Evolutionary conservation across 306 rosid genomes (phyloP).

Genomic region (Luffa aegyptiaca): DNA sequence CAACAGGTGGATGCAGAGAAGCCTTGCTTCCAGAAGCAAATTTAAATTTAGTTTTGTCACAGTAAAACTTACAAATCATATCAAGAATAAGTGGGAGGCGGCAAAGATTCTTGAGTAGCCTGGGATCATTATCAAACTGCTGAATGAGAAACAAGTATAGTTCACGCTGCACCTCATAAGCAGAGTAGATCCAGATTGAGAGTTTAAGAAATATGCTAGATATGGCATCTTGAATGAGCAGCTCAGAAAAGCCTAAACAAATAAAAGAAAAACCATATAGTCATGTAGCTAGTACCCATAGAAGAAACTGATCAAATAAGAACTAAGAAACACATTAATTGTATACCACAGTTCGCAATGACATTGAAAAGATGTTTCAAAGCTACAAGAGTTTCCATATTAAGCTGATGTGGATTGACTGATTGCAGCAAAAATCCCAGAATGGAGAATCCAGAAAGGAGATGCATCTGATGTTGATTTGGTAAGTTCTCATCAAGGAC

Average conservation of each 20-base stretch:
- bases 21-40: slow-evolving; percentile 40
- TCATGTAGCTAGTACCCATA: slow-evolving; percentile 14
- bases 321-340: neutral
- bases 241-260: slow-evolving; percentile 58
- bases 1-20: slow-evolving; percentile 37
- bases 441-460: slow-evolving; percentile 88
- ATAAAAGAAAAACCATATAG: slow-evolving; percentile 10
- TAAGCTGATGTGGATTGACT: slow-evolving; percentile 69
- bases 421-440: slow-evolving; percentile 92
- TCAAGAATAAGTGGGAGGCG: slow-evolving; percentile 82
- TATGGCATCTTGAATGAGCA: slow-evolving; percentile 76
- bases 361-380: slow-evolving; percentile 72
- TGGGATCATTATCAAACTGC: slow-evolving; percentile 88
- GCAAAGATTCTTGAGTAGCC: slow-evolving; percentile 70
- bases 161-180: slow-evolving; percentile 84
- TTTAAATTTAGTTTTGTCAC: slow-evolving; percentile 51
- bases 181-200: slow-evolving; percentile 67
- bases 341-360: slow-evolving; percentile 63
- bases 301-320: neutral
- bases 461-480: slow-evolving; percentile 97
- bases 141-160: slow-evolving; percentile 90
- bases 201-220: slow-evolving; percentile 86
- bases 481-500: slow-evolving; percentile 84
- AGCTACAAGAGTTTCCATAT: slow-evolving; percentile 79
- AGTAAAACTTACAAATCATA: slow-evolving; percentile 65